Evolutionary conservation across 208 protist species (phyloP).

Genomic region (Leishmania braziliensis): DNA sequence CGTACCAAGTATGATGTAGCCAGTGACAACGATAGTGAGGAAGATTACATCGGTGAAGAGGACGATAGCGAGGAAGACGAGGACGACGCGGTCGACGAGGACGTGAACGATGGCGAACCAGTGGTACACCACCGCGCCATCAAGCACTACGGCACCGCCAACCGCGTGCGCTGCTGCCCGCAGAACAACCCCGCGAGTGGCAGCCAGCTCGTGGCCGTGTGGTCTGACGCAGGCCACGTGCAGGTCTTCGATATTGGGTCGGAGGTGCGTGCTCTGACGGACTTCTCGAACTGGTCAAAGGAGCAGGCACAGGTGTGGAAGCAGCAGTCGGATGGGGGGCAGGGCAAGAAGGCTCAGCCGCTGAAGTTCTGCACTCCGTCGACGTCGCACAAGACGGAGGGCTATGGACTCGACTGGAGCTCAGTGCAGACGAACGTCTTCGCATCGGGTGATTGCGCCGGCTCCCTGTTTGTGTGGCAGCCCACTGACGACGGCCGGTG

Average conservation of each 20-base stretch:
- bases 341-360: conserved; percentile 28
- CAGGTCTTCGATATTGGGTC: conserved; percentile 92
- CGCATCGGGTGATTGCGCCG: conserved; percentile 93
- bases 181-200: conserved; percentile 58
- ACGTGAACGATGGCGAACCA: conserved; percentile 88
- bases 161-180: conserved; percentile 90
- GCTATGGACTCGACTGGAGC: conserved; percentile 98
- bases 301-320: conserved; percentile 68
- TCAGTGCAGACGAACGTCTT: conserved; percentile 63
- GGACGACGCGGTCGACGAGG: conserved; percentile 71
- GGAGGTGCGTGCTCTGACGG: conserved; percentile 76
- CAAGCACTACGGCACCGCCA: conserved; percentile 87
- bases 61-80: conserved; percentile 74
- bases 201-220: conserved; percentile 91
- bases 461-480: conserved; percentile 92
- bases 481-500: conserved; percentile 75
- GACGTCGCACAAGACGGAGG: conserved; percentile 92
- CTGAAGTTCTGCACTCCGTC: conserved; percentile 83
- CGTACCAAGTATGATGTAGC: conserved; percentile 94
- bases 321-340: conserved; percentile 22
- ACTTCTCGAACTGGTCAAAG: conserved; percentile 83
- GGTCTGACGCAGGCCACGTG: conserved; percentile 95
- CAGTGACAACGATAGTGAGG: conserved; percentile 90
- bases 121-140: conserved; percentile 85
- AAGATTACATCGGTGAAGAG: conserved; percentile 85